Base-by-base conservation (phyloP, 257 asterid species). In the Solanum dulcamara region DNA sequence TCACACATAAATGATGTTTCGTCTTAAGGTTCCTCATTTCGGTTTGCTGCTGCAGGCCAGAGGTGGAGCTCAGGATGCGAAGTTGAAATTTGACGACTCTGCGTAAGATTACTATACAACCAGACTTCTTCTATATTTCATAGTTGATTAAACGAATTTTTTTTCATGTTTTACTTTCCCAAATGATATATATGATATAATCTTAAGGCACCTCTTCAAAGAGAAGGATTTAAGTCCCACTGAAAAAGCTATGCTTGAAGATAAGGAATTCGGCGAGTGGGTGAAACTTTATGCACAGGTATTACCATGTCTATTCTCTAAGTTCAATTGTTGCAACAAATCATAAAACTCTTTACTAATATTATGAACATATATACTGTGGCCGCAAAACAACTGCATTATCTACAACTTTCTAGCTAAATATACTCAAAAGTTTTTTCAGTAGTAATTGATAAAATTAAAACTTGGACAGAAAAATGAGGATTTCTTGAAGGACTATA, bases 31-130 rank as follows among this genome's bases (percentile, higher is more conserved):
- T 33, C 20, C 42, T 30, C 18, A n/a, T 8, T 13, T 33, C 26
- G 10, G 18, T 51, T 57, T n/a, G 48, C 46, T 74, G 42, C 37
- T 84, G 80, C 85, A 96, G 99, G 99, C 44, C 8, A 30, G 96
- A 80, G 92, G 96, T 55, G 97, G 94, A 72, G 94, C 92, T 85
- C 95, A 91, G 37, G 98, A 95, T 81, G 92, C 93, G 42, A 93
- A 93, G 87, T 92, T 87, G 77, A 92, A 91, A 90, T 96, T 96
- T 53, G 98, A 94, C 90, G 90, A 94, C 82, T 90, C 96, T 74
- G 80, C 74, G 99, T 96, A 92, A 88, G 96, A 84, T 83, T 64
- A 62, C 48, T 32, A 22, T 10, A 44, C 46, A 77, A 1, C 26
- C 24, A 38, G 35, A 46, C 26, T 30, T 40, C n/a, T 32, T 72